phyloP scores from a whole-genome alignment of 164 flowering plant genomes.

The Kalanchoe fedtschenkoi region DNA sequence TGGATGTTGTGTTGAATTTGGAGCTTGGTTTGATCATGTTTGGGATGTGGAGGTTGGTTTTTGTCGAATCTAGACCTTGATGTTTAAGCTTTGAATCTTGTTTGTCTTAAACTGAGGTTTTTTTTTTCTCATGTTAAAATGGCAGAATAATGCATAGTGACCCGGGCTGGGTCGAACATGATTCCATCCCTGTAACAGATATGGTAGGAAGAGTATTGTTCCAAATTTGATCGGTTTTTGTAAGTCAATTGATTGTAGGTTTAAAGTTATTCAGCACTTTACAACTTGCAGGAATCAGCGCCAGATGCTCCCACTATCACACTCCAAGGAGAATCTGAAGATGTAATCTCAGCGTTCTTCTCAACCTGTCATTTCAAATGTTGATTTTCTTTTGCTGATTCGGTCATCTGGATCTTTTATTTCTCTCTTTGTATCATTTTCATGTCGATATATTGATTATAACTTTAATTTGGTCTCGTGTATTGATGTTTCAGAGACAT shows the following conservation, averaged over 20 bases:
- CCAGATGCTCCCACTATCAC: background rate
- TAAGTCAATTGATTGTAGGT: background rate
- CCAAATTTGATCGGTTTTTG: background rate
- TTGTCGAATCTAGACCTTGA: background rate
- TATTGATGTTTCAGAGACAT: slow-evolving; percentile 1
- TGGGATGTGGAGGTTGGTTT: background rate
- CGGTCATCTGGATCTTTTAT: background rate
- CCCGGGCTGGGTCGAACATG: slow-evolving; percentile 3
- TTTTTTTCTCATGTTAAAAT: background rate
- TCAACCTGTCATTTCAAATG: background rate
- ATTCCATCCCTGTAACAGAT: background rate
- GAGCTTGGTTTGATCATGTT: background rate
- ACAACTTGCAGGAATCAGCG: slow-evolving; percentile 5
- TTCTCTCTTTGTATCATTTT: background rate
- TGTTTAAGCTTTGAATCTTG: background rate
- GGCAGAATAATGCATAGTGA: slow-evolving; percentile 5
- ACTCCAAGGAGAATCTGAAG: background rate
- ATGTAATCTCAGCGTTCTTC: background rate
- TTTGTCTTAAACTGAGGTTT: background rate
- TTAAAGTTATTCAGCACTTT: background rate
- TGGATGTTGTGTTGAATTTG: background rate
- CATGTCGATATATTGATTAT: background rate
- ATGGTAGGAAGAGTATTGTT: background rate
- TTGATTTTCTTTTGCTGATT: background rate
- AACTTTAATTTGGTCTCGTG: background rate